phyloP scores from a whole-genome alignment of 768 basidiomycete genomes.

The Boletus vinaceobasis region DNA sequence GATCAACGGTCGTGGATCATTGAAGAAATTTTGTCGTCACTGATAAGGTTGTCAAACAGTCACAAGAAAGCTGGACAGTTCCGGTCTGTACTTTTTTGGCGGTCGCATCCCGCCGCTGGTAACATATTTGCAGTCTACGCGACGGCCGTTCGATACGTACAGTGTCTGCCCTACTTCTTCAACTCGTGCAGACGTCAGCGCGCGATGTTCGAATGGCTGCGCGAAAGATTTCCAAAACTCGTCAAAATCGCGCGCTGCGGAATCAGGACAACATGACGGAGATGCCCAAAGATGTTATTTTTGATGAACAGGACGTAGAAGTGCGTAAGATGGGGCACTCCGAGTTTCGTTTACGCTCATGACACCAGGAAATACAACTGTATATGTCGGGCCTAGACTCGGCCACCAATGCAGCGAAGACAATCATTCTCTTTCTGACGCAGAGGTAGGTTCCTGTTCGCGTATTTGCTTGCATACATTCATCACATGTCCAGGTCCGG shows the following conservation, averaged over 20 bases:
- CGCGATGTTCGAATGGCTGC: constrained; percentile 80
- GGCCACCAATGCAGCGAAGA: constrained; percentile 80
- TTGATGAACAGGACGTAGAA: constrained; percentile 69
- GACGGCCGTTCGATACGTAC: constrained; percentile 92
- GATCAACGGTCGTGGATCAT: constrained; percentile 95
- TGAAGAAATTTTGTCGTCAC: constrained; percentile 89
- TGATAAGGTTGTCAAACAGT: constrained; percentile 85
- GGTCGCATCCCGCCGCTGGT: neutral
- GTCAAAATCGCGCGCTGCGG: constrained; percentile 59
- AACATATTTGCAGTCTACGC: constrained; percentile 56
- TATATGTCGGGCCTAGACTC: constrained; percentile 75
- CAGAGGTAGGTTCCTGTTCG: constrained; percentile 43
- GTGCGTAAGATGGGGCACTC: constrained; percentile 29
- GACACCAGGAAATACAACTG: constrained; percentile 59
- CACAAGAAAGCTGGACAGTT: constrained; percentile 91
- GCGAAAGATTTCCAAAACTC: constrained; percentile 54
- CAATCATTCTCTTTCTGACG: constrained; percentile 75
- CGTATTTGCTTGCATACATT: neutral
- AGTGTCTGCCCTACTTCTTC: constrained; percentile 87
- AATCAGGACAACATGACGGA: constrained; percentile 60
- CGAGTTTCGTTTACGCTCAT: neutral
- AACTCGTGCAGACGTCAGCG: constrained; percentile 94
- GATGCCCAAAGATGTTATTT: constrained; percentile 46
- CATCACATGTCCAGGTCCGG: constrained; percentile 53
- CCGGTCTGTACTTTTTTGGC: constrained; percentile 46